A percentile compares a stretch with the other conserved stretches of the same genome.
Evolutionary conservation across 345 rosid genomes (phyloP).

Genomic region (Rhizophora apiculata): DNA sequence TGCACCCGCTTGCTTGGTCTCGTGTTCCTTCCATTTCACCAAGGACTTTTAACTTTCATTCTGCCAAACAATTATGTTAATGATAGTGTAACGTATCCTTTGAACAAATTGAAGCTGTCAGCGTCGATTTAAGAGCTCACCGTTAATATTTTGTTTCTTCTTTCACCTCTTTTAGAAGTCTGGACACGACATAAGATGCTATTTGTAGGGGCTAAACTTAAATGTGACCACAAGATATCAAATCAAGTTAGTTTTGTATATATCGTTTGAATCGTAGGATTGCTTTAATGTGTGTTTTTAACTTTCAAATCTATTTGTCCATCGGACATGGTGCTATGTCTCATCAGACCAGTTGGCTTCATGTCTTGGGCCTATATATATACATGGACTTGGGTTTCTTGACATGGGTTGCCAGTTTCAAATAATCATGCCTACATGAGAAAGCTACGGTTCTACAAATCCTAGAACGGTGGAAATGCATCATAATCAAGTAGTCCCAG

Average conservation of each 20-base stretch:
- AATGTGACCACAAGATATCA: background rate
- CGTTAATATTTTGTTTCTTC: background rate
- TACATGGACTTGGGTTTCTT: too few relatives aligned
- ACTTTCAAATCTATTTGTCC: background rate
- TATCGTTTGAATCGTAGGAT: background rate
- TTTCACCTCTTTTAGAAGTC: background rate
- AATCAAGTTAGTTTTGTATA: background rate
- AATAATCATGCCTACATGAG: too few relatives aligned
- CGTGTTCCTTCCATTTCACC: constrained; percentile 44
- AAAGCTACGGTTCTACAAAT: too few relatives aligned
- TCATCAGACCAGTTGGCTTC: background rate
- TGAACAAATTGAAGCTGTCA: constrained; percentile 25
- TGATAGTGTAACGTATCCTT: background rate
- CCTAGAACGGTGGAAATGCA: background rate
- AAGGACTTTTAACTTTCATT: constrained; percentile 6
- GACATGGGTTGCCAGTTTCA: too few relatives aligned
- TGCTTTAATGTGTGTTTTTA: background rate
- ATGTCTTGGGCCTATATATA: background rate
- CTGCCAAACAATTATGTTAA: background rate
- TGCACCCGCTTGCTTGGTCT: constrained; percentile 44
- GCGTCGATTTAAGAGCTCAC: constrained; percentile 15
- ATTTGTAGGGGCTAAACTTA: constrained; percentile 6
- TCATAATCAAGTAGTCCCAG: constrained; percentile 23
- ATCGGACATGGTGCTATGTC: background rate
- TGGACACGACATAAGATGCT: constrained; percentile 20